Conservation (phyloP, 768 basidiomycete genomes). For the Thelephora ganbajun region DNA sequence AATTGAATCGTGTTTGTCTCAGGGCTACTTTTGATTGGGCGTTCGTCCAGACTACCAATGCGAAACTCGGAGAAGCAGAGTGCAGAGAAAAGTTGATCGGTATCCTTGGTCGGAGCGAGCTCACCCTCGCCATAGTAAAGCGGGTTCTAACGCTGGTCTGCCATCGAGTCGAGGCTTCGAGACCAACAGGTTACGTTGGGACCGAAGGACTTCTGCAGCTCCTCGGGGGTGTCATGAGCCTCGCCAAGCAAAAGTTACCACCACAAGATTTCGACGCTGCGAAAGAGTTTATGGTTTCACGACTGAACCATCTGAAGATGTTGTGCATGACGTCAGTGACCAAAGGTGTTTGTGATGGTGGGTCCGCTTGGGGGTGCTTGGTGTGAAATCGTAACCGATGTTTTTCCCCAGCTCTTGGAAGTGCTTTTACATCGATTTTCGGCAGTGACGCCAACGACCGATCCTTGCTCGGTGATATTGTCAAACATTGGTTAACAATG, state of each 20-base stretch:
- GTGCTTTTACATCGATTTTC: constrained; percentile 24
- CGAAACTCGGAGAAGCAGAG: constrained; percentile 10
- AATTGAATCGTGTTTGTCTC: neutral
- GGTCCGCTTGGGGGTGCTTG: neutral
- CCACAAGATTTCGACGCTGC: too few relatives aligned
- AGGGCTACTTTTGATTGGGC: constrained; percentile 29
- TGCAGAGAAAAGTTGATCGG: constrained; percentile 23
- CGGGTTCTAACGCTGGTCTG: constrained; percentile 23
- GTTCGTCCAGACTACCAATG: constrained; percentile 22
- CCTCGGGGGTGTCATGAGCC: constrained; percentile 2
- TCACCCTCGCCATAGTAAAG: constrained; percentile 19
- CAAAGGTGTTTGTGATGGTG: neutral
- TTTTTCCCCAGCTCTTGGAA: too few relatives aligned
- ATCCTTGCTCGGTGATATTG: neutral
- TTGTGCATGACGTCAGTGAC: neutral
- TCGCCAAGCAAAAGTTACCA: too few relatives aligned
- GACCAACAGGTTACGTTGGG: too few relatives aligned
- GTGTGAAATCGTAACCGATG: neutral
- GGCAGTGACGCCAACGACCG: constrained; percentile 9
- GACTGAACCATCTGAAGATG: neutral
- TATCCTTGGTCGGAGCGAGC: constrained; percentile 14
- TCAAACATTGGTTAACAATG: neutral
- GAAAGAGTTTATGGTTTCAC: too few relatives aligned
- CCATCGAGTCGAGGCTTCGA: constrained; percentile 14
- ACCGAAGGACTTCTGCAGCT: constrained; percentile 1